These are phyloP conservation scores for Lepiota brunneoincarnata DNA, from an alignment of 768 basidiomycete genomes.

Conservation along the genomic window DNA sequence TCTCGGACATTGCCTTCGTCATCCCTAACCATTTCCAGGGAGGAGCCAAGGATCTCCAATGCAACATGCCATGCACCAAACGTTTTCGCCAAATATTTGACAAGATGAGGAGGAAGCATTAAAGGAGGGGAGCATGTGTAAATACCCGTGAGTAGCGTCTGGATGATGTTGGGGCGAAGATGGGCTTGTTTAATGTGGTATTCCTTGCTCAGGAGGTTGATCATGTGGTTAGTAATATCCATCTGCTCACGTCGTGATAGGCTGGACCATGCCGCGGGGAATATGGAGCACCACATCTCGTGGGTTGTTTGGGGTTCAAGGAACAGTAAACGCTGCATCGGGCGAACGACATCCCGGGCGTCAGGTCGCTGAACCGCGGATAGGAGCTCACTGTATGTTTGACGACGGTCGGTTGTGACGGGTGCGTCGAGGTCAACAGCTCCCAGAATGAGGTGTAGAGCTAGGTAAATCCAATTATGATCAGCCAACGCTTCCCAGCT, in stretches of 20 bases:
- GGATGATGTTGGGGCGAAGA: conserved; percentile 86
- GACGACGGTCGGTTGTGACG: conserved; percentile 37
- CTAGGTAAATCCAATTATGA: conserved; percentile 92
- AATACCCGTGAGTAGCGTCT: conserved; percentile 83
- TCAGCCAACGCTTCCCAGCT: conserved; percentile 93
- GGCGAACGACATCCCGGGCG: conserved; percentile 59
- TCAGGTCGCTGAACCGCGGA: conserved; percentile 31
- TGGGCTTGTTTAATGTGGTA: conserved; percentile 90
- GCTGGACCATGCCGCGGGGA: conserved; percentile 83
- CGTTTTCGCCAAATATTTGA: conserved; percentile 95
- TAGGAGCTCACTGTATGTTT: conserved; percentile 26
- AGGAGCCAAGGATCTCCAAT: conserved; percentile 78
- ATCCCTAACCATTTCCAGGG: conserved; percentile 77
- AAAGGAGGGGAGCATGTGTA: conserved; percentile 86
- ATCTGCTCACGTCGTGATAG: conserved; percentile 85
- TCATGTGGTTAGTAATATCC: conserved; percentile 86
- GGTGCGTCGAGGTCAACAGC: conserved; percentile 44
- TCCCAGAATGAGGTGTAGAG: conserved; percentile 84
- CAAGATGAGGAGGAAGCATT: conserved; percentile 88
- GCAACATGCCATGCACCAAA: conserved; percentile 95
- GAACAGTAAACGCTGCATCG: conserved; percentile 81
- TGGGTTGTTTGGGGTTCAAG: conserved; percentile 77
- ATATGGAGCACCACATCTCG: conserved; percentile 83
- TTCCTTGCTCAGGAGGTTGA: conserved; percentile 87
- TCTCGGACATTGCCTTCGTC: conserved; percentile 81